Percentiles rank a stretch among this genome's conserved stretches.
These are phyloP conservation scores for Aspergillus haitiensis DNA, from an alignment of 495 filamentous ascomycete genomes.

Conservation along the genomic window DNA sequence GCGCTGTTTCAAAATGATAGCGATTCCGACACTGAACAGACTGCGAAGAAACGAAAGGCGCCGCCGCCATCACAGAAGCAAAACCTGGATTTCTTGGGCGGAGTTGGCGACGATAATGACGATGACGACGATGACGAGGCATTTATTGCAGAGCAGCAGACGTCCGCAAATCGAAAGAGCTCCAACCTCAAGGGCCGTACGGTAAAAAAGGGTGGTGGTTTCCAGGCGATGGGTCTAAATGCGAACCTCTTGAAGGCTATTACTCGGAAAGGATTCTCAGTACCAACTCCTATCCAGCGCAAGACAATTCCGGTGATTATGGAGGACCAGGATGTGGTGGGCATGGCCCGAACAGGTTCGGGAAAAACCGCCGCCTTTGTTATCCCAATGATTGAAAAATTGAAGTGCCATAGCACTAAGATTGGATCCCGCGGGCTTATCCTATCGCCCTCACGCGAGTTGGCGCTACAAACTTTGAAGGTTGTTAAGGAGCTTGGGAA, in stretches of 20 bases:
- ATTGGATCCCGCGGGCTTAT: conserved; percentile 84
- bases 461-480: conserved; percentile 92
- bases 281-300: conserved; percentile 95
- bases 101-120: conserved; percentile 36
- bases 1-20: conserved; percentile 67
- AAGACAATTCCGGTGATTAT: conserved; percentile 92
- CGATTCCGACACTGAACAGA: conserved; percentile 49
- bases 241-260: conserved; percentile 82
- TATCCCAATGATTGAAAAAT: conserved; percentile 93
- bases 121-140: conserved; percentile 73
- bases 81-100: conserved; percentile 48
- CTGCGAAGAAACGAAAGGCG: conserved; percentile 24
- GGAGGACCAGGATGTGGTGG: conserved; percentile 88
- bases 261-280: conserved; percentile 85
- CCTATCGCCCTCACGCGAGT: conserved; percentile 85
- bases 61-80: conserved; percentile 35
- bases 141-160: conserved; percentile 84
- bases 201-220: conserved; percentile 92
- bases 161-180: conserved; percentile 80
- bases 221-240: conserved; percentile 95
- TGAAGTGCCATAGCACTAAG: conserved; percentile 83
- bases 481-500: conserved; percentile 91
- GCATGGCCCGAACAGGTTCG: conserved; percentile 95
- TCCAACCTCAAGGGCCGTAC: conserved; percentile 79
- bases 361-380: conserved; percentile 98